Evolutionary conservation across 768 basidiomycete genomes (phyloP).

Genomic region (Nevesoporus exiguus): DNA sequence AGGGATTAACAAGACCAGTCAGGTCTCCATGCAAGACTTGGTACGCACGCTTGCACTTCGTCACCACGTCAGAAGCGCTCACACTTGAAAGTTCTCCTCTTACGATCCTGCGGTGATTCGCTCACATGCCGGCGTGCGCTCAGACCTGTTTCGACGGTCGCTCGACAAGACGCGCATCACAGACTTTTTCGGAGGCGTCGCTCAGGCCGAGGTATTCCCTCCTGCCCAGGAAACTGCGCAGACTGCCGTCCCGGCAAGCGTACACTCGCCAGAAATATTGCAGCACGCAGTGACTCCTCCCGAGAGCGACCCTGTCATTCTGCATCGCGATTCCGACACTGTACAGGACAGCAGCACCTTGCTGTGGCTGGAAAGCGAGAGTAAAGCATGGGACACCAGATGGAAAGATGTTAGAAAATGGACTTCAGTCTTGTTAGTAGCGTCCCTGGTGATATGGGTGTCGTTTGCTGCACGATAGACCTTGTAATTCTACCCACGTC

Average conservation of each 20-base stretch:
- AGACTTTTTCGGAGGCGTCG: constrained; percentile 87
- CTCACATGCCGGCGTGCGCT: constrained; percentile 88
- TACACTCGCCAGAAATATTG: background rate
- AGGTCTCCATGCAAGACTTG: constrained; percentile 74
- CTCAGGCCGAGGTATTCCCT: constrained; percentile 69
- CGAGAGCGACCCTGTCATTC: background rate
- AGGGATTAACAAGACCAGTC: constrained; percentile 85
- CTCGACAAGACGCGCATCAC: constrained; percentile 66
- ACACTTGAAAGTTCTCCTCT: constrained; percentile 62
- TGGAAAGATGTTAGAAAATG: constrained; percentile 31
- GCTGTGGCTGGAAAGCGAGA: background rate
- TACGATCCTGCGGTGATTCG: constrained; percentile 73
- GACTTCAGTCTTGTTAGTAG: constrained; percentile 26
- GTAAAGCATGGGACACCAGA: constrained; percentile 10
- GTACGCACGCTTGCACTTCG: constrained; percentile 43
- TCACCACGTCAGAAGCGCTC: background rate
- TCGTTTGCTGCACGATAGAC: constrained; percentile 17
- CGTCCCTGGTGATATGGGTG: constrained; percentile 28
- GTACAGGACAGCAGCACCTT: background rate
- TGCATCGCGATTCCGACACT: background rate
- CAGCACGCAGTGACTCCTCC: background rate
- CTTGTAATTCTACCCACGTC: background rate
- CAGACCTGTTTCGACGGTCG: constrained; percentile 70
- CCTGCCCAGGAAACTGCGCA: constrained; percentile 1
- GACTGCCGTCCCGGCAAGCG: background rate